Evolutionary conservation across 2,329 filamentous ascomycete genomes (phyloP).

Genomic region (Aspergillus sojae): DNA sequence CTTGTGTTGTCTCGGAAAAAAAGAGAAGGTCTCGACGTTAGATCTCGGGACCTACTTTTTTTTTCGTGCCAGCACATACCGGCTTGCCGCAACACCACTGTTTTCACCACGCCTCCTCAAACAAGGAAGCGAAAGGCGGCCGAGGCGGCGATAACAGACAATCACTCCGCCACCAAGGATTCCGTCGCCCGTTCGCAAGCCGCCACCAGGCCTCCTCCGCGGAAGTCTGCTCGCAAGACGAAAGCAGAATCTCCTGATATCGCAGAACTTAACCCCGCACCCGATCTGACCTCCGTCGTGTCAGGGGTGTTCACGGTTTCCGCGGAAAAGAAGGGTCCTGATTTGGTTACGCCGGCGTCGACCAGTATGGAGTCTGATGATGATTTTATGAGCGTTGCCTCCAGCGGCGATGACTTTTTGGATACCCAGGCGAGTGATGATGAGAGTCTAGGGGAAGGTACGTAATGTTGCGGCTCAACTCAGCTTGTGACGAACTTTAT

Average conservation of each 20-base stretch:
- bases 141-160: conserved; percentile 45
- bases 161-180: conserved; percentile 23
- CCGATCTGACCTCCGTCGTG: conserved; percentile 13
- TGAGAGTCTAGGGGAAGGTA: conserved; percentile 51
- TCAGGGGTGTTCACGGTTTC: conserved; percentile 16
- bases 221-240: conserved; percentile 23
- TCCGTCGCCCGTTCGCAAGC: conserved; percentile 14
- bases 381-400: conserved; percentile 83
- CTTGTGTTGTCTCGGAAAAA: conserved; percentile 27
- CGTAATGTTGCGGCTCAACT: conserved; percentile 8
- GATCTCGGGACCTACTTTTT: conserved; percentile 22
- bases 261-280: conserved; percentile 13
- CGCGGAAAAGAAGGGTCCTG: conserved; percentile 29
- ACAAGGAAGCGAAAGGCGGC: conserved; percentile 57
- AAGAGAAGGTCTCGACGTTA: conserved; percentile 26
- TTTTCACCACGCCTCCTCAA: conserved; percentile 56
- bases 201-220: conserved; percentile 32
- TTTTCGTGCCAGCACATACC: conserved; percentile 26
- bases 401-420: conserved; percentile 73
- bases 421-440: conserved; percentile 73
- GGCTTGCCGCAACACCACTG: conserved; percentile 16
- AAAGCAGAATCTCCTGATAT: conserved; percentile 28
- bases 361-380: conserved; percentile 90
- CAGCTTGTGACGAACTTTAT: neutral
- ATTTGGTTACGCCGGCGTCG: conserved; percentile 45